Evolutionary conservation across 371 early-diverging fungal species (phyloP).

Genomic region (Haplosporangium sp.): DNA sequence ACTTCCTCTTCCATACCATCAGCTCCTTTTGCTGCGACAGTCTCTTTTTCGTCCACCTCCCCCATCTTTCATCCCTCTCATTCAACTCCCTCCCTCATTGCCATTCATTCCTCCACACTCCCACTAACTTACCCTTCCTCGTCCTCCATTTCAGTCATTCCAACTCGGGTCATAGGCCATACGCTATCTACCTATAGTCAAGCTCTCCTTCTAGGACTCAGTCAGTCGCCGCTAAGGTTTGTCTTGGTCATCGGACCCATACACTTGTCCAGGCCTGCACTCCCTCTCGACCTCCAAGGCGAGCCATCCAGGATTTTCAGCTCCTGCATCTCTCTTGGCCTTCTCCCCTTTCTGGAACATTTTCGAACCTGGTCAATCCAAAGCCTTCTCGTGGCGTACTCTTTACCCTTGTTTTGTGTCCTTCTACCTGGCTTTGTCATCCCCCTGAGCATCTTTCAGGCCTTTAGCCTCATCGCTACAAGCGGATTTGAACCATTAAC

Average conservation of each 20-base stretch:
- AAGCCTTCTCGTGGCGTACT: conserved; percentile 33
- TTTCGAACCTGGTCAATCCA: conserved; percentile 16
- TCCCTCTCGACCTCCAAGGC: not conserved
- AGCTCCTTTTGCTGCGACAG: conserved; percentile 14
- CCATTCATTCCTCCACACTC: not conserved
- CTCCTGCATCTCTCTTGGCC: conserved; percentile 2
- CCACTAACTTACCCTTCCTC: conserved; percentile 1
- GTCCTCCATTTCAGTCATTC: conserved; percentile 5
- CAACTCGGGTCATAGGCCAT: not conserved
- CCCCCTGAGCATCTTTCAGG: conserved; percentile 33
- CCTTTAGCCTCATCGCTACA: conserved; percentile 25
- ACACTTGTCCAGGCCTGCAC: not conserved
- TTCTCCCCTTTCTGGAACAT: conserved; percentile 9
- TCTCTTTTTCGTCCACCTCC: conserved; percentile 1
- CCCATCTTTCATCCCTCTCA: not conserved
- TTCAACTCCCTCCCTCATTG: not conserved
- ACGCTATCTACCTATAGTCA: not conserved
- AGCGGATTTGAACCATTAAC: not conserved
- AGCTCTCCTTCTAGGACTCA: conserved; percentile 7
- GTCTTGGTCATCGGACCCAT: not conserved
- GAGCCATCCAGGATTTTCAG: not conserved
- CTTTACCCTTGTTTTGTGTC: conserved; percentile 35
- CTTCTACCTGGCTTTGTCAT: conserved; percentile 32
- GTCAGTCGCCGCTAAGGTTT: conserved; percentile 16
- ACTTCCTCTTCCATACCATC: conserved; percentile 12